These are phyloP conservation scores for Penicillium bovifimosum DNA, from an alignment of 495 filamentous ascomycete genomes.

Conservation along the genomic window DNA sequence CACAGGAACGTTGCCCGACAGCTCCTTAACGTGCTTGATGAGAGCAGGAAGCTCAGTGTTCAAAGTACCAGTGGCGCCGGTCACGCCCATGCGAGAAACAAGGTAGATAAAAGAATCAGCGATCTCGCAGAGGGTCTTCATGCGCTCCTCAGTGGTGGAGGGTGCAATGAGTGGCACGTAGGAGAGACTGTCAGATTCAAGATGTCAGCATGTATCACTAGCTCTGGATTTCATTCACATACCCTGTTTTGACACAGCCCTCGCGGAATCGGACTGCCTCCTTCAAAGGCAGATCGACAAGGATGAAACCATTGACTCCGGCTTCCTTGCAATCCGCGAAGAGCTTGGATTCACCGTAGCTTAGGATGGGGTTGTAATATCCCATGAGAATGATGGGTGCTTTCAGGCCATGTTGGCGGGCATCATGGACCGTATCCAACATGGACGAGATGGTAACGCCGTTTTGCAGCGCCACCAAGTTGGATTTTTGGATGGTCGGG, in stretches of 20 bases:
- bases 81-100: slow-evolving; percentile 93
- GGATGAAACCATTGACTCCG: slow-evolving; percentile 94
- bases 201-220: no score
- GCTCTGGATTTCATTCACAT: slow-evolving; percentile 18
- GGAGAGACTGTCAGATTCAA: slow-evolving; percentile 54
- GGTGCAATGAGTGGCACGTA: slow-evolving; percentile 94
- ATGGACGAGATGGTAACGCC: slow-evolving; percentile 72
- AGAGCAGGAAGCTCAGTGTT: slow-evolving; percentile 71
- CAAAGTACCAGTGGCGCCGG: slow-evolving; percentile 74
- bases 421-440: slow-evolving; percentile 70
- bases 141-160: slow-evolving; percentile 76
- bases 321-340: slow-evolving; percentile 75
- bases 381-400: slow-evolving; percentile 90
- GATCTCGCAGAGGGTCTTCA: slow-evolving; percentile 92
- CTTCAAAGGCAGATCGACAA: slow-evolving; percentile 91
- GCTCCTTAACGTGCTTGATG: slow-evolving; percentile 74
- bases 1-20: slow-evolving; percentile 68
- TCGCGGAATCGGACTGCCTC: slow-evolving; percentile 86
- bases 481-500: slow-evolving; percentile 82
- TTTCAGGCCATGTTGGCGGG: slow-evolving; percentile 65
- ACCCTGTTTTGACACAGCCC: slow-evolving; percentile 68
- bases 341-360: slow-evolving; percentile 84
- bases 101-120: slow-evolving; percentile 98
- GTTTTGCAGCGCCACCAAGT: slow-evolving; percentile 78
- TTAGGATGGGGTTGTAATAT: slow-evolving; percentile 94